These are phyloP conservation scores for Fusarium sp. DNA, from an alignment of 2,329 filamentous ascomycete species.

Conservation along the genomic window DNA sequence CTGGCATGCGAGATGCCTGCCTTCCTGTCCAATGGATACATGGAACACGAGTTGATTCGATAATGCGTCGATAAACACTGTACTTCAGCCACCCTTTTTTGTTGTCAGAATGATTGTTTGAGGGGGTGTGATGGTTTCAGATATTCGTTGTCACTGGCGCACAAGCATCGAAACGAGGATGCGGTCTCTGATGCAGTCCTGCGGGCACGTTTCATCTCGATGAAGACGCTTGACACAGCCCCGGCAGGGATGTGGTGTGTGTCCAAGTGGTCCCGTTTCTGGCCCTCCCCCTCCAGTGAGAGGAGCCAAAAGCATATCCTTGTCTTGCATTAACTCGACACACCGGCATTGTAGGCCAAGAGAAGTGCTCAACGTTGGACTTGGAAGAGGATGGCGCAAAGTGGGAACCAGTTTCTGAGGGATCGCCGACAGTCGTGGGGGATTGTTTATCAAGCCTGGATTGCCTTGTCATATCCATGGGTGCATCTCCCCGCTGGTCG, in stretches of 20 bases:
- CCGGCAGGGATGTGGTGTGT: conserved; percentile 37
- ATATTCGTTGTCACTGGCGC: conserved; percentile 48
- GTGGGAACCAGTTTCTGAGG: conserved; percentile 15
- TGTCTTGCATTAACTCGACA: conserved; percentile 31
- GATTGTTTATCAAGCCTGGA: conserved; percentile 36
- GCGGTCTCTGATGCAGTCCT: conserved; percentile 54
- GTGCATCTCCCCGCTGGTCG: conserved; percentile 28
- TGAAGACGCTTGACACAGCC: conserved; percentile 44
- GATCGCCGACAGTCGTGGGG: conserved; percentile 31
- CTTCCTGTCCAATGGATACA: conserved; percentile 20
- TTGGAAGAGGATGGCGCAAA: conserved; percentile 21
- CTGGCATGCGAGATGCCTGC: neutral
- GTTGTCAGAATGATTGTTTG: conserved; percentile 5
- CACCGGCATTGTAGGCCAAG: conserved; percentile 17
- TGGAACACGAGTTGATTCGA: conserved; percentile 32
- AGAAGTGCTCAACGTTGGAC: conserved; percentile 7
- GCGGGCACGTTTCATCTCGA: conserved; percentile 61
- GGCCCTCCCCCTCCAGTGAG: conserved; percentile 12
- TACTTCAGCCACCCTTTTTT: conserved; percentile 13
- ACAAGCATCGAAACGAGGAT: conserved; percentile 47
- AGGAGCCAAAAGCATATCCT: conserved; percentile 23
- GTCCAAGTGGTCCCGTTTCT: conserved; percentile 31
- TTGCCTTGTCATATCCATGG: conserved; percentile 23
- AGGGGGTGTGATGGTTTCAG: conserved; percentile 38
- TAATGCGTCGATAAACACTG: conserved; percentile 19